A percentile compares a stretch with the other conserved stretches of the same genome.
Evolutionary conservation across 2,329 filamentous ascomycete species (phyloP).

Genomic region (Amesomyces nigricolor): DNA sequence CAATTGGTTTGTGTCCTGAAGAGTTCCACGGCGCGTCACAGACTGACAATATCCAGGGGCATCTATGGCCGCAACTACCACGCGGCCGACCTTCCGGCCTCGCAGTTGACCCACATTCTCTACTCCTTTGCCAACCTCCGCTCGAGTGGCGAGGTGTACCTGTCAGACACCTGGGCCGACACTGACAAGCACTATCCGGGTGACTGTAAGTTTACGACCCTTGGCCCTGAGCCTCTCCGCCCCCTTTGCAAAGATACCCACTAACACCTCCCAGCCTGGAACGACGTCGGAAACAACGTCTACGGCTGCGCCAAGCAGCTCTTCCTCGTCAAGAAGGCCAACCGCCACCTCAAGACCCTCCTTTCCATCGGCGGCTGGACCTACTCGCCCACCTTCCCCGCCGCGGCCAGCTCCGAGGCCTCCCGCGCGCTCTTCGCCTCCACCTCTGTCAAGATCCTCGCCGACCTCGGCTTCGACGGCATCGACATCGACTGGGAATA

Average conservation of each 20-base stretch:
- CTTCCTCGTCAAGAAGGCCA: constrained; percentile 67
- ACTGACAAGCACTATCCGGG: constrained; percentile 64
- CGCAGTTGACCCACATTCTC: constrained; percentile 69
- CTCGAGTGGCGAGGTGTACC: constrained; percentile 64
- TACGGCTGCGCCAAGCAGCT: constrained; percentile 81
- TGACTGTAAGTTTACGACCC: constrained; percentile 48
- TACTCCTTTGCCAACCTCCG: constrained; percentile 76
- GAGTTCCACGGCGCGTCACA: no score
- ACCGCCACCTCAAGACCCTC: constrained; percentile 71
- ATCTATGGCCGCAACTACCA: constrained; percentile 61
- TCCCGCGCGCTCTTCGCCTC: constrained; percentile 63
- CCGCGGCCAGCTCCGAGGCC: constrained; percentile 55
- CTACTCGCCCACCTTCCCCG: constrained; percentile 70
- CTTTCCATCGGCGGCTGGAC: constrained; percentile 84
- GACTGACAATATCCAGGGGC: constrained; percentile 16
- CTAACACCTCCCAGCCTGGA: constrained; percentile 41
- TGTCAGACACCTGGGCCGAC: constrained; percentile 67
- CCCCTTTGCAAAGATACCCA: background rate
- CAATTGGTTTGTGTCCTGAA: constrained; percentile 38
- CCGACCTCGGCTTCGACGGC: constrained; percentile 62
- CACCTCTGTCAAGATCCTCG: constrained; percentile 62
- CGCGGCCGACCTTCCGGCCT: constrained; percentile 62
- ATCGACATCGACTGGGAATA: constrained; percentile 43
- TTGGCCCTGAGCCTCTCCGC: constrained; percentile 17
- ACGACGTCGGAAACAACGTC: constrained; percentile 61